Percentiles rank a stretch among this genome's conserved stretches.
phyloP scores from a whole-genome alignment of 345 rosid genomes.

The Brassica incana region DNA sequence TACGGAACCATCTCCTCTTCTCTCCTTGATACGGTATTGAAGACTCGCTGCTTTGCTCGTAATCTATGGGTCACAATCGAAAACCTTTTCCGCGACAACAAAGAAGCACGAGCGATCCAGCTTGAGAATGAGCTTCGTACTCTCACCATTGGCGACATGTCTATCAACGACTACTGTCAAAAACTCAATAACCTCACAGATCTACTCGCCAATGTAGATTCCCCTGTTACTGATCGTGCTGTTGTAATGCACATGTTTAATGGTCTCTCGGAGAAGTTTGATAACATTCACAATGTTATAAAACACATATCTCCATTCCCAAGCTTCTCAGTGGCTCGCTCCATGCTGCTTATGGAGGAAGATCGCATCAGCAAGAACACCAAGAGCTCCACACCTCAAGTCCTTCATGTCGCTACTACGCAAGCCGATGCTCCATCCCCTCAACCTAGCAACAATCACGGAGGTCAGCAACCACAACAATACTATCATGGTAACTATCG shows the following conservation, averaged over 20 bases:
- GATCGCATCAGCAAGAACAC: no score
- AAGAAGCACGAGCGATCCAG: neutral
- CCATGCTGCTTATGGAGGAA: neutral
- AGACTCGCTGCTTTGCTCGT: neutral
- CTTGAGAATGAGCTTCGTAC: neutral
- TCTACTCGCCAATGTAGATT: neutral
- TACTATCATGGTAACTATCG: neutral
- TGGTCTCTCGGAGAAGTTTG: neutral
- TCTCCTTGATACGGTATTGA: neutral
- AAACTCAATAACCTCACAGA: neutral
- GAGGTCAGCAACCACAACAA: neutral
- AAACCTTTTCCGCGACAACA: neutral
- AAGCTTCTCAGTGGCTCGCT: neutral
- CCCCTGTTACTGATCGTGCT: neutral
- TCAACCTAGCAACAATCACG: neutral
- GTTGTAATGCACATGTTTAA: neutral
- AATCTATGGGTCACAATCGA: neutral
- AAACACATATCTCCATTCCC: neutral
- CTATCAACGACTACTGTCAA: neutral
- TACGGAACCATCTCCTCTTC: neutral
- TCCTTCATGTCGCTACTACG: neutral
- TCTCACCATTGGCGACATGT: neutral
- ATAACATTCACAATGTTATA: neutral
- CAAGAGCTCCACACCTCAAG: neutral
- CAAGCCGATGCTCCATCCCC: neutral